Evolutionary conservation across 805 yeast genomes (phyloP).

Genomic region (Jamesozyma spencerorum): DNA sequence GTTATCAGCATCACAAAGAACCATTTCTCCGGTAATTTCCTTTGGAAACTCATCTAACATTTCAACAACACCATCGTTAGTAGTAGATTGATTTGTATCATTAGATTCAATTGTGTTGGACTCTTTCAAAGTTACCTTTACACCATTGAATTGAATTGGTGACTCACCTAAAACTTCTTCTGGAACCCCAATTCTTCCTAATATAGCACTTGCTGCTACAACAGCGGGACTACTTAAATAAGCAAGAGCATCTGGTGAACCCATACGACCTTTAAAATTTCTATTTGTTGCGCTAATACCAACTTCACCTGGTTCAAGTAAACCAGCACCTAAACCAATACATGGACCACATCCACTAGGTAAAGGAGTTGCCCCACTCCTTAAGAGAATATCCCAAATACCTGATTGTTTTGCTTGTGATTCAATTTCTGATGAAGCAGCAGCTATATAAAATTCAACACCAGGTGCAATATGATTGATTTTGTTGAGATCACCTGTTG

Average conservation of each 20-base stretch:
- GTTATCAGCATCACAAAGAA: slow-evolving; percentile 92
- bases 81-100: too few relatives aligned
- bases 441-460: slow-evolving; percentile 94
- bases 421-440: slow-evolving; percentile 91
- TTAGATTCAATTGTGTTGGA: slow-evolving; percentile 27
- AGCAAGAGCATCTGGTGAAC: slow-evolving; percentile 91
- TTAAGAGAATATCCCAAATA: slow-evolving; percentile 82
- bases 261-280: slow-evolving; percentile 99
- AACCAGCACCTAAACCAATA: slow-evolving; percentile 92
- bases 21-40: slow-evolving; percentile 78
- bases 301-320: slow-evolving; percentile 90
- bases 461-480: slow-evolving; percentile 69
- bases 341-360: slow-evolving; percentile 99
- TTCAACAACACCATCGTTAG: too few relatives aligned
- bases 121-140: too few relatives aligned
- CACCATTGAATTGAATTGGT: too few relatives aligned
- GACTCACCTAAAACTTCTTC: slow-evolving; percentile 60
- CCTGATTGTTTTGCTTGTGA: slow-evolving; percentile 84
- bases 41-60: slow-evolving; percentile 88
- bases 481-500: slow-evolving; percentile 20
- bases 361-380: slow-evolving; percentile 88
- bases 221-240: slow-evolving; percentile 95
- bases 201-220: slow-evolving; percentile 96
- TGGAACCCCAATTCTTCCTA: slow-evolving; percentile 89
- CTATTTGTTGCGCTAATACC: slow-evolving; percentile 98